Base-by-base conservation (phyloP, 495 filamentous ascomycete genomes). In the Annulohypoxylon bovei region DNA sequence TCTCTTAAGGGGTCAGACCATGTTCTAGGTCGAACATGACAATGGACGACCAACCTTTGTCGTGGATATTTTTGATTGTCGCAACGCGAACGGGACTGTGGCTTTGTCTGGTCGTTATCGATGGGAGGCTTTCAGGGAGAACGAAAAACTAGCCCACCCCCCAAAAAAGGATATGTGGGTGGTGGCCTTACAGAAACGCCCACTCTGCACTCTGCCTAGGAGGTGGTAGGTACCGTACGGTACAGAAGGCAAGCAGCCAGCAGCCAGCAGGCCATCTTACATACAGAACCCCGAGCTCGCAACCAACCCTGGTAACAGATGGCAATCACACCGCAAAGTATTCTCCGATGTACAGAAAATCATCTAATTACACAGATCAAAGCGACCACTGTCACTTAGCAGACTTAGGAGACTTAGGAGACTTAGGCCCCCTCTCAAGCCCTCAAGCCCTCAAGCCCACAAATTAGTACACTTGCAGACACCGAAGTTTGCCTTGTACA, bases 401-500 rank as follows among this genome's bases (percentile, higher is more conserved):
- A 50, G 30, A 57, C 60, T 8, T 46, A 22, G 30, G 39, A n/a
- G 52, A 62, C 50, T 68, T 60, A 52, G 54, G 44, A 40, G 39
- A 58, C 56, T 5, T 46, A 22, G 35, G 35, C 65, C 65, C 70
- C 55, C 59, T 23, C 55, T 50, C 59, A 30, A 68, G 39, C 39
- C 66, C 64, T 44, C 59, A 25, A 72, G 44, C 44, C 67, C 64
- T 44, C 59, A 25, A 72, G 50, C 70, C 70, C 70, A 68, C 70
- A 68, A 68, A 68, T 65, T 49, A 56, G 65, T 68, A 72, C 70
- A 37, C 60, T 68, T 68, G 60, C 53, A 68, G 70, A 72, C 70
- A 72, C 70, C 70, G 70, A 72, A 56, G 70, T 72, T 72, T 72
- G 65, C 70, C 40, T 72, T 55, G 70, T 39, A 68, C 70, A 72